A percentile compares a stretch with the other conserved stretches of the same genome.
phyloP scores from a whole-genome alignment of 2,329 filamentous ascomycete genomes.

The Epichloe typhina region DNA sequence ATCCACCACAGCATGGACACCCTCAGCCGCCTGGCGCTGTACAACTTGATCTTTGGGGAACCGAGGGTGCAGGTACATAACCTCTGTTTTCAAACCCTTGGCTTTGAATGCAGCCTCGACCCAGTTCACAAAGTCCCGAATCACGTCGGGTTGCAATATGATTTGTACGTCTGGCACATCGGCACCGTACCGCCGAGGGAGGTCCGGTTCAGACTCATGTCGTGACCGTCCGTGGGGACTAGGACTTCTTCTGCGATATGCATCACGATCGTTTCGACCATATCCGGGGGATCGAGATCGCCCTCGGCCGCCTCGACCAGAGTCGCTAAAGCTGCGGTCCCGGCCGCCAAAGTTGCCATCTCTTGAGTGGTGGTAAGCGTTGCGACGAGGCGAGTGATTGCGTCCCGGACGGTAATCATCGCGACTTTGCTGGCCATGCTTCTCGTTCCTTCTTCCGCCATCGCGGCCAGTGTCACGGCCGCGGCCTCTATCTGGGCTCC shows the following conservation, averaged over 20 bases:
- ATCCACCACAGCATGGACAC: constrained; percentile 73
- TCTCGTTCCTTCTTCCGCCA: constrained; percentile 28
- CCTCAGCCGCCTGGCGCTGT: constrained; percentile 73
- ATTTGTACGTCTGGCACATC: constrained; percentile 86
- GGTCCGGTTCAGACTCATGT: constrained; percentile 45
- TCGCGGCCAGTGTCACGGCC: constrained; percentile 33
- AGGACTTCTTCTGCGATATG: constrained; percentile 56
- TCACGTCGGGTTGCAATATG: constrained; percentile 65
- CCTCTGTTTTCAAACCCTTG: constrained; percentile 60
- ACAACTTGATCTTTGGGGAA: constrained; percentile 70
- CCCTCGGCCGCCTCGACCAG: constrained; percentile 34
- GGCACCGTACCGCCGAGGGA: constrained; percentile 54
- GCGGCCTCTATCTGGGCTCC: constrained; percentile 47
- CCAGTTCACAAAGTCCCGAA: constrained; percentile 69
- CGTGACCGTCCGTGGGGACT: constrained; percentile 45
- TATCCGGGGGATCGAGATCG: constrained; percentile 55
- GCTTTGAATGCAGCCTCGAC: constrained; percentile 64
- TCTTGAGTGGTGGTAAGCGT: constrained; percentile 43
- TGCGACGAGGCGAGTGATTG: constrained; percentile 43
- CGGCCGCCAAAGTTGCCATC: constrained; percentile 45
- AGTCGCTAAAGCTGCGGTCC: constrained; percentile 29
- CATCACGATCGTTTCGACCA: constrained; percentile 29
- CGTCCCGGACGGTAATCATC: constrained; percentile 55
- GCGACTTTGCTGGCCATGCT: constrained; percentile 35
- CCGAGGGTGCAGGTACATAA: constrained; percentile 66